phyloP scores from a whole-genome alignment of 2,329 filamentous ascomycete species.

The Colletotrichum abscissum region DNA sequence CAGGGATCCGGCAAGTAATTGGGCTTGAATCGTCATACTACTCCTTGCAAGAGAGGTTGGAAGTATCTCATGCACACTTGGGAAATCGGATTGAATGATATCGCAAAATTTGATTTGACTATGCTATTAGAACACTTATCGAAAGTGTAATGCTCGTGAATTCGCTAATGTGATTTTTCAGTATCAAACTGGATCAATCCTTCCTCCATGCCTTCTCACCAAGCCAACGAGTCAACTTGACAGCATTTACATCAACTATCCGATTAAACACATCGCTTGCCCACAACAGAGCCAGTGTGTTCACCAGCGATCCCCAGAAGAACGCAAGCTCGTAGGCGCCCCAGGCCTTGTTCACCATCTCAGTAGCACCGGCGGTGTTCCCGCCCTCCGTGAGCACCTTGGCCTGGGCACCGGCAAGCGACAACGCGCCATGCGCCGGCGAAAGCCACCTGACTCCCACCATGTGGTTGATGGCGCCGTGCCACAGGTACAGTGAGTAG shows the following conservation, averaged over 20 bases:
- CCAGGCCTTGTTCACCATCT: background rate
- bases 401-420: background rate
- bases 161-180: too few relatives aligned
- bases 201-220: conserved; percentile 18
- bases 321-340: background rate
- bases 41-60: too few relatives aligned
- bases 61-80: too few relatives aligned
- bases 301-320: background rate
- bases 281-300: conserved; percentile 19
- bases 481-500: conserved; percentile 71
- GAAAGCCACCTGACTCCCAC: conserved; percentile 46
- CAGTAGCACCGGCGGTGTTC: background rate
- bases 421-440: background rate
- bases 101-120: background rate
- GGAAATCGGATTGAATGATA: accelerated
- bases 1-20: too few relatives aligned
- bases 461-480: conserved; percentile 65
- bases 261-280: conserved; percentile 13
- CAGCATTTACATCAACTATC: conserved; percentile 4
- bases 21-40: too few relatives aligned
- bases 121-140: background rate
- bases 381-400: background rate
- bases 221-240: conserved; percentile 7
- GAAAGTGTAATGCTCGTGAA: background rate
- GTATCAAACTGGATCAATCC: background rate